phyloP scores from a whole-genome alignment of 129 eudicot genomes.

The Rutidosis leptorrhynchoides region DNA sequence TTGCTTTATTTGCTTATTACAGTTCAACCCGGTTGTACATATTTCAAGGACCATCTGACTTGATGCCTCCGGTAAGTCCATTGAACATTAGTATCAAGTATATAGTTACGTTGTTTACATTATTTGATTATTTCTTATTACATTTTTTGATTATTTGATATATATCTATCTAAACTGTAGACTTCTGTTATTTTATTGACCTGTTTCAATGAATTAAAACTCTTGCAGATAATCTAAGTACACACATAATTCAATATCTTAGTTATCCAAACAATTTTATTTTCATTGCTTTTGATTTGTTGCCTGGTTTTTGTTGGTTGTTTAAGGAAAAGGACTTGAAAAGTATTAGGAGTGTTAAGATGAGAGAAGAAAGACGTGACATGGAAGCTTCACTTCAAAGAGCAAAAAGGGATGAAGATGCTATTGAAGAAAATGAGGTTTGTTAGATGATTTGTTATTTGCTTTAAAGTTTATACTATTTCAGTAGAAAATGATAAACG shows the following conservation, averaged over 20 bases:
- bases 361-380: slow-evolving; percentile 56
- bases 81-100: slow-evolving; percentile 1
- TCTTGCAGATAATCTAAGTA: too few species aligned
- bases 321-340: slow-evolving; percentile 76
- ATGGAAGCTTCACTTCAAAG: slow-evolving; percentile 93
- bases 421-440: slow-evolving; percentile 94
- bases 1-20: slow-evolving; percentile 14
- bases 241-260: not conserved
- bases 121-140: not conserved
- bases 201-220: too few species aligned
- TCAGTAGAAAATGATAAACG: not conserved
- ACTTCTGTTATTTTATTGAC: too few species aligned
- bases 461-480: not conserved
- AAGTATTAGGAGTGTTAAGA: slow-evolving; percentile 43
- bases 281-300: slow-evolving; percentile 3
- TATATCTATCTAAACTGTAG: not conserved
- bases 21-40: slow-evolving; percentile 91
- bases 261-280: not conserved
- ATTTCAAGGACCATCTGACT: slow-evolving; percentile 88
- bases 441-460: slow-evolving; percentile 16
- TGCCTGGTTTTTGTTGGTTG: slow-evolving; percentile 24
- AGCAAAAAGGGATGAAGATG: slow-evolving; percentile 87
- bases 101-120: not conserved
- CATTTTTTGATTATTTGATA: too few species aligned
- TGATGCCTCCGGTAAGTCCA: slow-evolving; percentile 86